These are phyloP conservation scores for Pseudotsuga menziesii DNA, from an alignment of 75 land plant genomes.

Conservation along the genomic window DNA sequence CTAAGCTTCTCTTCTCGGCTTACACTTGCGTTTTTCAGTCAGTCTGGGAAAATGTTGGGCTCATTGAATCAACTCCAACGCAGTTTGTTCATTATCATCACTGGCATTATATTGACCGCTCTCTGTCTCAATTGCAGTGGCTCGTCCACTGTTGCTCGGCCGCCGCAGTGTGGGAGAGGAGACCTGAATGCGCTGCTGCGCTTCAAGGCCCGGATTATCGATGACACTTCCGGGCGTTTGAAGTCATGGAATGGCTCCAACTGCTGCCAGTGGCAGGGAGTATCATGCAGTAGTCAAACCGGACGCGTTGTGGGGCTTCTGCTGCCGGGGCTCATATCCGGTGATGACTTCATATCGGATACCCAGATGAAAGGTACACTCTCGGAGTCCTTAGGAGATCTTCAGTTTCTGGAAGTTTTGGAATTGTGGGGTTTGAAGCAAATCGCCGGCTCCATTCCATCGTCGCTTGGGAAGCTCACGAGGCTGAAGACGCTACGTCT, in stretches of 20 bases:
- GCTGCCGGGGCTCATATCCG: slow-evolving; percentile 29
- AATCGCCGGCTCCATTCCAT: slow-evolving; percentile 42
- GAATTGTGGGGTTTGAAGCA: slow-evolving; percentile 47
- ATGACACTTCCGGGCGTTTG: slow-evolving; percentile 27
- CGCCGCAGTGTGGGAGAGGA: slow-evolving; percentile 12
- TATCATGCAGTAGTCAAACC: slow-evolving; percentile 27
- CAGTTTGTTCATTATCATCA: too few species aligned
- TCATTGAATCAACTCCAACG: too few species aligned
- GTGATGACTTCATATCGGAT: slow-evolving; percentile 14
- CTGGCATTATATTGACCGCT: too few species aligned
- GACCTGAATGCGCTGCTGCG: slow-evolving; percentile 33
- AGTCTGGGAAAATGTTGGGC: too few species aligned
- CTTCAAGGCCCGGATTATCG: slow-evolving; percentile 32
- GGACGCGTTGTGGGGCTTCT: slow-evolving; percentile 33
- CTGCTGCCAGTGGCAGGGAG: slow-evolving; percentile 39
- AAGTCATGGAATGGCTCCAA: slow-evolving; percentile 32
- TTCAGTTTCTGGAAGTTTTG: slow-evolving; percentile 31
- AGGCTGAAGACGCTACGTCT: slow-evolving; percentile 43
- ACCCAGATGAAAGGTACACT: slow-evolving; percentile 40
- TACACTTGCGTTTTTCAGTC: too few species aligned
- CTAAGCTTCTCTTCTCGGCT: too few species aligned
- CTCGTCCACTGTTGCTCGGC: too few species aligned
- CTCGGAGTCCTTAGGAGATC: slow-evolving; percentile 39
- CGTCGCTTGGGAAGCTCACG: slow-evolving; percentile 33
- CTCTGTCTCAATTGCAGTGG: too few species aligned